Percentiles rank a stretch among this genome's conserved stretches.
Evolutionary conservation across 345 rosid species (phyloP).

Genomic region (Bretschneidera sinensis): DNA sequence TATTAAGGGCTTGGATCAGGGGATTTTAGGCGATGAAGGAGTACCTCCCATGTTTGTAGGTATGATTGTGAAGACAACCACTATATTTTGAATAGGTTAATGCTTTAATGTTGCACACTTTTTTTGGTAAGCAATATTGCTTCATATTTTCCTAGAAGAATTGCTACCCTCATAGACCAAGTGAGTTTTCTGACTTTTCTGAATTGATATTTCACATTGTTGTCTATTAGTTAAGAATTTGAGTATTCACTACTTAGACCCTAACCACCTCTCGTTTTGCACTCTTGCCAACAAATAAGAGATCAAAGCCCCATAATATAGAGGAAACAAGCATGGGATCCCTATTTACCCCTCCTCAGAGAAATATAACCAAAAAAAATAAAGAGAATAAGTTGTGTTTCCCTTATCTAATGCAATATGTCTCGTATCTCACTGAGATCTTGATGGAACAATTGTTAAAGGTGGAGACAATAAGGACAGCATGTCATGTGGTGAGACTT

Average conservation of each 20-base stretch:
- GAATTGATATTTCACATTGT: neutral
- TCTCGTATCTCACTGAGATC: neutral
- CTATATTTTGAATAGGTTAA: neutral
- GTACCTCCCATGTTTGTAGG: constrained; percentile 91
- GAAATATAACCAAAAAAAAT: neutral
- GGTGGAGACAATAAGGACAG: no score
- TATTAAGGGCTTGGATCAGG: constrained; percentile 84
- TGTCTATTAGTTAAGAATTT: neutral
- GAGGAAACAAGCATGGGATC: neutral
- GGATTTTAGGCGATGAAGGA: constrained; percentile 85
- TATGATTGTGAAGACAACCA: constrained; percentile 24
- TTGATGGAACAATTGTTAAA: neutral
- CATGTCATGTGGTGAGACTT: no score
- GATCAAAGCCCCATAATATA: no score
- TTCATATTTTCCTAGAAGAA: constrained; percentile 1
- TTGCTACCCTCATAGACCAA: neutral
- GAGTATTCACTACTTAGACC: neutral
- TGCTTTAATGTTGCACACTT: neutral
- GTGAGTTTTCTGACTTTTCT: neutral
- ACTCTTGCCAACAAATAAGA: no score
- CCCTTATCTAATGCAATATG: neutral
- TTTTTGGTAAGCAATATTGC: neutral
- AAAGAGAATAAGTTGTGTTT: neutral
- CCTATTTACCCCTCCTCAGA: neutral
- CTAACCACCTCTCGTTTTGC: no score